A percentile compares a stretch with the other conserved stretches of the same genome.
phyloP scores from a whole-genome alignment of 768 basidiomycete species.

The Boletus rubroflammeus region DNA sequence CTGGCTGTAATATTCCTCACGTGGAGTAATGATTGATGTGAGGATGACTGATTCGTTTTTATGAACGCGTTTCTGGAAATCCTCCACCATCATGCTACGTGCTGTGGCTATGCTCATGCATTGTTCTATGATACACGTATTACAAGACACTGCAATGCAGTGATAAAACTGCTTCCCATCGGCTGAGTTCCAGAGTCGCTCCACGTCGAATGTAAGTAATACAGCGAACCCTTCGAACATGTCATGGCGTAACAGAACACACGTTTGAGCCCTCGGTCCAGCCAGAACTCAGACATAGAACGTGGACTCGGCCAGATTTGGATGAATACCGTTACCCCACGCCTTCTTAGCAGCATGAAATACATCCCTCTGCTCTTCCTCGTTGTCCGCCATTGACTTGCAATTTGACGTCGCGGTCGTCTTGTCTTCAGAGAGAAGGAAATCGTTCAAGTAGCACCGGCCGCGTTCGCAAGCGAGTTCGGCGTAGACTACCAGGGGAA shows the following conservation, averaged over 20 bases:
- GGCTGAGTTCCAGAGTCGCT: neutral
- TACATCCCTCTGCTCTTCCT: constrained; percentile 22
- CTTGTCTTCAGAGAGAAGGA: constrained; percentile 54
- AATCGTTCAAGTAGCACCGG: constrained; percentile 68
- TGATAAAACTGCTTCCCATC: neutral
- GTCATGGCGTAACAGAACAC: neutral
- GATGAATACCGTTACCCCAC: constrained; percentile 58
- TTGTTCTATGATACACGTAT: neutral
- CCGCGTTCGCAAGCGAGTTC: constrained; percentile 81
- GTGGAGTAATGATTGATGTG: constrained; percentile 24
- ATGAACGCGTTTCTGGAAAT: neutral
- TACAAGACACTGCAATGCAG: neutral
- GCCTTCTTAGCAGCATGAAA: constrained; percentile 18
- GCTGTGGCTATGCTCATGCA: neutral
- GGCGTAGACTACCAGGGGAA: constrained; percentile 78
- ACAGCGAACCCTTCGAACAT: neutral
- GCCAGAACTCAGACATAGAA: constrained; percentile 55
- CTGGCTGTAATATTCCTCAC: constrained; percentile 51
- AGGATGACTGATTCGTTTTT: neutral
- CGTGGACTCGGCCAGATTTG: constrained; percentile 57
- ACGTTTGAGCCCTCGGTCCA: neutral
- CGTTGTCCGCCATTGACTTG: constrained; percentile 26
- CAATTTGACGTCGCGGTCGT: constrained; percentile 31
- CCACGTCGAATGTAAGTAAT: neutral
- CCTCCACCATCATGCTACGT: neutral